Evolutionary conservation across 768 basidiomycete genomes (phyloP).

Genomic region (Boletus tomentosulus): DNA sequence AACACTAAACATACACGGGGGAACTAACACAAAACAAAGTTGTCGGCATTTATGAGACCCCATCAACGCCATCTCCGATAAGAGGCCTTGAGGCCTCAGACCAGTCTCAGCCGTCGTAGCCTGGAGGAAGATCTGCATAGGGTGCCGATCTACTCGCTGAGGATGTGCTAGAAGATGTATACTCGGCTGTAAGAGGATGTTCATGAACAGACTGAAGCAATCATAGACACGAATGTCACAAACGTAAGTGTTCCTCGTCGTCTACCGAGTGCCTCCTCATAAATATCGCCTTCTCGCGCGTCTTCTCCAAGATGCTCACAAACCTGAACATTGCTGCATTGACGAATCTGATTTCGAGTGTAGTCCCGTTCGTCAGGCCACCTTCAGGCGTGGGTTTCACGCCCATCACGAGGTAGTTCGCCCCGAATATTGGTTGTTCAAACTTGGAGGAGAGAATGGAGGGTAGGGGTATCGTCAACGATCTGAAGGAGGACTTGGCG

Average conservation of each 20-base stretch:
- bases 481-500: slow-evolving; percentile 34
- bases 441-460: slow-evolving; percentile 66
- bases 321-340: slow-evolving; percentile 72
- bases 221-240: slow-evolving; percentile 11
- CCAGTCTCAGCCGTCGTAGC: slow-evolving; percentile 24
- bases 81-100: neutral
- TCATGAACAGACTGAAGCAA: neutral
- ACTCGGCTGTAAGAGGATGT: slow-evolving; percentile 20
- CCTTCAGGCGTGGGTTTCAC: slow-evolving; percentile 65
- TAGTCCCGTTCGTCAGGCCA: slow-evolving; percentile 62
- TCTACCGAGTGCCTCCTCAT: slow-evolving; percentile 56
- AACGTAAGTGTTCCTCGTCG: slow-evolving; percentile 32
- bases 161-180: slow-evolving; percentile 24
- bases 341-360: slow-evolving; percentile 62
- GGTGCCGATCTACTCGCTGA: slow-evolving; percentile 11
- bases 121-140: slow-evolving; percentile 28
- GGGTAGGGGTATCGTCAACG: slow-evolving; percentile 53
- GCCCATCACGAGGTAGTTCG: slow-evolving; percentile 64
- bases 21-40: neutral
- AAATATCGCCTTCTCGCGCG: slow-evolving; percentile 68
- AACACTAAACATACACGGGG: neutral
- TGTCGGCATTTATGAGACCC: too few species aligned
- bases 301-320: slow-evolving; percentile 68
- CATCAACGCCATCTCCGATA: neutral
- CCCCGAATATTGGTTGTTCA: slow-evolving; percentile 69